Evolutionary conservation across 768 basidiomycete species (phyloP), one percentile per base, ranked within the genome.

Genomic region (Boletus subparvulus): DNA sequence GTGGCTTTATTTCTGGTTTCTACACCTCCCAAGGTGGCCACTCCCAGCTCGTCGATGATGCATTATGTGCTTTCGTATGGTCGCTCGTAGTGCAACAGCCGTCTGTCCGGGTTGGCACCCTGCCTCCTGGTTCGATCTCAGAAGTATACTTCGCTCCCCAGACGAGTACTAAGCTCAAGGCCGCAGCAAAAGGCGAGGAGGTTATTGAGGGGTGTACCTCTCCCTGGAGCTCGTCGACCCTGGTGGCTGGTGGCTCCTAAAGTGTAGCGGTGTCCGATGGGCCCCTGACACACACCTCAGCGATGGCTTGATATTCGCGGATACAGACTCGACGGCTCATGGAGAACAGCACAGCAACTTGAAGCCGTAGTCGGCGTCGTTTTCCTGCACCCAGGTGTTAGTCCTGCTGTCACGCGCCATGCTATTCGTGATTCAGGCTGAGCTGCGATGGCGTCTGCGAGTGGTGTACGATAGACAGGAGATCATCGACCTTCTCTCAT

Each of bases 111-210:
- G 83, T 95, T n/a, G 93, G 92, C 16, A 81, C 78, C 1, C 73
- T 86, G 0, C 88, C 90, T 6, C 71, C 74, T 5, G 85, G 81
- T 4, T 72, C 77, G 17, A 76, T 79, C 8, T 80, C 83, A 13
- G 84, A 91, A 61, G 89, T 93, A 3, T 88, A 83, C 75, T 80
- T 94, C 58, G 90, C 92, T 6, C 88, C 90, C 3, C 89, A 90
- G 67, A 77, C 74, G 3, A 87, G 85, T 64, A 83, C 81, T 3
- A 85, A 81, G 58, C 78, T 82, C 50, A 90, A 88, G 67, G 84
- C 82, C 3, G 82, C 80, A 61, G 80, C 75, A 35, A 83, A 81
- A 54, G 83, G 81, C 24, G 78, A 81, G 61, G 80, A 80, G 24
- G 64, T 73, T 44, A 63, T 75, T 5, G 78, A 81, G 40, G n/a